These are phyloP conservation scores for Boletus rubropictus DNA, from an alignment of 768 basidiomycete genomes.

Conservation along the genomic window DNA sequence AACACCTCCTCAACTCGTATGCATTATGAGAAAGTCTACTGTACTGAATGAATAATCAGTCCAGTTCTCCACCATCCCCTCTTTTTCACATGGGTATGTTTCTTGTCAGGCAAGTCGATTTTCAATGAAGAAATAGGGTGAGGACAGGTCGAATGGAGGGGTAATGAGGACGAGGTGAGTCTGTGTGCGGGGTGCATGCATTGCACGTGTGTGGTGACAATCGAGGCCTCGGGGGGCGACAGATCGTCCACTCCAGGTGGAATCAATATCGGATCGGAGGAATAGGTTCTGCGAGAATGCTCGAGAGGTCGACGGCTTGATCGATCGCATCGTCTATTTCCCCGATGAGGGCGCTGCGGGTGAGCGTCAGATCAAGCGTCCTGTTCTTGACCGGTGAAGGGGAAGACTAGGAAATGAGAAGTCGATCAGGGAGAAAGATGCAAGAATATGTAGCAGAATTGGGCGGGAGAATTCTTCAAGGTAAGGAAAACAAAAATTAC, in stretches of 20 bases:
- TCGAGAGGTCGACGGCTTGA: conserved; percentile 61
- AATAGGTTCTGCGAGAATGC: conserved; percentile 84
- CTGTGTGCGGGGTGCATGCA: background rate
- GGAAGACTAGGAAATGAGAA: background rate
- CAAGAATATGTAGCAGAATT: background rate
- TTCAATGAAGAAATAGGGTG: too few species aligned
- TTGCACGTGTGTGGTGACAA: conserved; percentile 2
- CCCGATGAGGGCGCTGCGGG: conserved; percentile 63
- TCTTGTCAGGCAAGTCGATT: too few species aligned
- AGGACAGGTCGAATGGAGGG: background rate
- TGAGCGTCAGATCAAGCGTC: conserved; percentile 2
- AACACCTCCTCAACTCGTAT: too few species aligned
- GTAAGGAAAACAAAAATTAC: background rate
- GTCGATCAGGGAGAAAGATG: background rate
- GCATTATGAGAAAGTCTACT: too few species aligned
- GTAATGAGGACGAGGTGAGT: background rate
- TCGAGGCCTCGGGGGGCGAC: background rate
- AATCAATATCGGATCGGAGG: conserved; percentile 69
- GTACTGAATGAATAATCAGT: too few species aligned
- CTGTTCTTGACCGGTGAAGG: background rate
- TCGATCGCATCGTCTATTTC: conserved; percentile 85
- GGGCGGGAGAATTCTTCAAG: too few species aligned
- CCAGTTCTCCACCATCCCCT: too few species aligned
- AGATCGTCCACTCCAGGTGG: background rate
- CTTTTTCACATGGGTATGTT: too few species aligned